Conservation (phyloP, 78 protist genomes). For the Dictyostelium purpureum region DNA sequence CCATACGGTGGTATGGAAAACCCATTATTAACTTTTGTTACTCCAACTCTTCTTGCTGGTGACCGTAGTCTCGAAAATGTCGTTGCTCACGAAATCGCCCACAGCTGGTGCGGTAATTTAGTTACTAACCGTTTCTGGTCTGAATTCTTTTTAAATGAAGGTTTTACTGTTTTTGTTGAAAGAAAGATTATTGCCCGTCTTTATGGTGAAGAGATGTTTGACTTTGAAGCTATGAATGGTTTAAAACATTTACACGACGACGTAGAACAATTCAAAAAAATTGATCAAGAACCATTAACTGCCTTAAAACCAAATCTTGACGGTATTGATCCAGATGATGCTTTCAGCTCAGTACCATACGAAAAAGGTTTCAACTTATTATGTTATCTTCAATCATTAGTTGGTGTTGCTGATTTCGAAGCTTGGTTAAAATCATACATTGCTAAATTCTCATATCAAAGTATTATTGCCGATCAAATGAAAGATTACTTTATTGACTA, state of each 20-base stretch:
- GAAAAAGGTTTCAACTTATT: conserved; percentile 91
- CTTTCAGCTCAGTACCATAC: conserved; percentile 89
- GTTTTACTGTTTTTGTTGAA: conserved; percentile 88
- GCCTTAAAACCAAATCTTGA: conserved; percentile 70
- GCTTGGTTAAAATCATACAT: conserved; percentile 67
- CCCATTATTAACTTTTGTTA: conserved; percentile 84
- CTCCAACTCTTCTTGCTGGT: conserved; percentile 91
- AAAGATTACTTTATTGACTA: conserved; percentile 20
- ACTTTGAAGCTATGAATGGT: conserved; percentile 81
- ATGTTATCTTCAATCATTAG: conserved; percentile 82
- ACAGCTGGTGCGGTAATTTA: conserved; percentile 86
- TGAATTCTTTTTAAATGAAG: conserved; percentile 83
- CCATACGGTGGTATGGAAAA: conserved; percentile 95
- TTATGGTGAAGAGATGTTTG: conserved; percentile 56
- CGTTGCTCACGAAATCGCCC: conserved; percentile 91
- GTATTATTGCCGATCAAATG: conserved; percentile 79
- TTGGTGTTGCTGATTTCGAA: conserved; percentile 72
- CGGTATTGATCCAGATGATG: conserved; percentile 91
- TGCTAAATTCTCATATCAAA: conserved; percentile 26
- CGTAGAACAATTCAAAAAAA: conserved; percentile 53
- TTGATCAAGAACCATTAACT: conserved; percentile 33
- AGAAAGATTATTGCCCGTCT: conserved; percentile 81
- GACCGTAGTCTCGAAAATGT: conserved; percentile 89
- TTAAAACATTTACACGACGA: conserved; percentile 63
- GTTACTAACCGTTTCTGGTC: conserved; percentile 86